Percentiles rank a stretch among this genome's conserved stretches.
phyloP scores from a whole-genome alignment of 179 eudicot genomes.

The Silene noctiflora region DNA sequence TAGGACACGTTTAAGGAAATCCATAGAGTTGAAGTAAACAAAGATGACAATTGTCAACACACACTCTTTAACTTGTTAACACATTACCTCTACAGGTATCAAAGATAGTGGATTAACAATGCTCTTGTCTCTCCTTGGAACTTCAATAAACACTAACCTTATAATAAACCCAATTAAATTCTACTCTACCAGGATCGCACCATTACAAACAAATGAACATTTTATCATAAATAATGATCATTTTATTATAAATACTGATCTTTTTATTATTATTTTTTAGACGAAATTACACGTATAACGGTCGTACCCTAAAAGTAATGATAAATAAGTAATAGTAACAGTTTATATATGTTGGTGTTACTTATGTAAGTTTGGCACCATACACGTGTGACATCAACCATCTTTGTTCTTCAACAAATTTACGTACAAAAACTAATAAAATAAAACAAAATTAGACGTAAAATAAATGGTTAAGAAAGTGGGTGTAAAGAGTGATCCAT shows the following conservation, averaged over 20 bases:
- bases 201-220: too few relatives aligned
- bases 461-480: slow-evolving; percentile 20
- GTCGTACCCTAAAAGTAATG: too few relatives aligned
- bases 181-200: too few relatives aligned
- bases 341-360: neutral
- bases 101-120: slow-evolving; percentile 36
- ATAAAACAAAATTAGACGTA: slow-evolving; percentile 6
- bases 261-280: too few relatives aligned
- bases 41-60: slow-evolving; percentile 31
- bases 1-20: slow-evolving; percentile 20
- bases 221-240: too few relatives aligned
- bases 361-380: slow-evolving; percentile 31
- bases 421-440: slow-evolving; percentile 9
- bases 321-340: too few relatives aligned
- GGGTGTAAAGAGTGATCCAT: slow-evolving; percentile 22
- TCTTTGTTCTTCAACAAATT: slow-evolving; percentile 28
- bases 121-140: slow-evolving; percentile 40
- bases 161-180: too few relatives aligned
- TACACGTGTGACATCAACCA: slow-evolving; percentile 37
- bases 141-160: slow-evolving; percentile 17
- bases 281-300: too few relatives aligned
- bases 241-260: too few relatives aligned
- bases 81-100: neutral
- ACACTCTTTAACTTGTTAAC: slow-evolving; percentile 24
- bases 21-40: slow-evolving; percentile 15